A percentile compares a stretch with the other conserved stretches of the same genome.
Conservation (phyloP, 768 basidiomycete species). For the Gloeophyllum trabeum region DNA sequence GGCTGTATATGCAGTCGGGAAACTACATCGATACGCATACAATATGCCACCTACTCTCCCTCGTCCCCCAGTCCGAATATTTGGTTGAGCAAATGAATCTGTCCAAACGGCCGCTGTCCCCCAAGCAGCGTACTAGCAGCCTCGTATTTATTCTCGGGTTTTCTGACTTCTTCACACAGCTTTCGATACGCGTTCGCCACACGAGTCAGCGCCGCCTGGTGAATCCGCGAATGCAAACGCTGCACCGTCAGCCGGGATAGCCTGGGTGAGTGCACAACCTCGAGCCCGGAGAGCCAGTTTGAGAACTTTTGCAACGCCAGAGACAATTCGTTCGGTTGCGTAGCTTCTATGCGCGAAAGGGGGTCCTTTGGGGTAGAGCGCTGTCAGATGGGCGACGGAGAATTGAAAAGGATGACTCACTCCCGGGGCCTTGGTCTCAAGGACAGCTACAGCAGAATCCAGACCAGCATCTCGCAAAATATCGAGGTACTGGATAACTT, state of each 20-base stretch:
- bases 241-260: constrained; percentile 65
- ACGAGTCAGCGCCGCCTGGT: constrained; percentile 60
- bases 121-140: constrained; percentile 81
- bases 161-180: constrained; percentile 69
- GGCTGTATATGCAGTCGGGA: no score
- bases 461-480: constrained; percentile 47
- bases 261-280: constrained; percentile 72
- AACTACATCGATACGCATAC: no score
- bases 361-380: no score
- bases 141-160: constrained; percentile 75
- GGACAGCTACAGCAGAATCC: constrained; percentile 30
- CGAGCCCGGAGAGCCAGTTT: constrained; percentile 71
- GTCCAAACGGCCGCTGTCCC: constrained; percentile 76
- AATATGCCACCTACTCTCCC: no score
- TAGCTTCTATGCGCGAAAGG: constrained; percentile 62
- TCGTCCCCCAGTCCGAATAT: constrained; percentile 50
- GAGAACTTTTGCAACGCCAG: constrained; percentile 62
- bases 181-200: constrained; percentile 60
- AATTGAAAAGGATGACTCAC: constrained; percentile 22
- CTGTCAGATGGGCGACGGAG: no score
- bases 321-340: constrained; percentile 53
- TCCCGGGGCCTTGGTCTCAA: constrained; percentile 24
- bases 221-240: constrained; percentile 54
- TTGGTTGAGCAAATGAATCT: constrained; percentile 61
- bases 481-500: constrained; percentile 28